Conservation (phyloP, 352 stramenopile species). For the Phytophthora hybrid region DNA sequence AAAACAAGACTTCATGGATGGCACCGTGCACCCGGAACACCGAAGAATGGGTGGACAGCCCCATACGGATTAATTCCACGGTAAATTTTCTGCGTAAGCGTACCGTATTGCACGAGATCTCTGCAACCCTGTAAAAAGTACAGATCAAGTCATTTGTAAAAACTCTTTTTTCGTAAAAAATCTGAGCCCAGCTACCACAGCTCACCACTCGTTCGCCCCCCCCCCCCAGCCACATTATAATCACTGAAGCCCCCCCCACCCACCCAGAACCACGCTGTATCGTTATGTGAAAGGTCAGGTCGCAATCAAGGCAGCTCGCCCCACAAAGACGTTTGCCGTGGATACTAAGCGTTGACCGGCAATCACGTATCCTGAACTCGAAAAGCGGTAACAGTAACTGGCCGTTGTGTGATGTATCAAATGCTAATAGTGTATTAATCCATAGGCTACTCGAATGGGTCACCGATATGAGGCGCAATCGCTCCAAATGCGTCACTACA, state of each 20-base stretch:
- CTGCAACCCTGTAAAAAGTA: constrained; percentile 2
- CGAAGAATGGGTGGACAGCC: too few relatives aligned
- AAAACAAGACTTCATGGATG: too few relatives aligned
- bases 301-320: neutral
- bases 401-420: neutral
- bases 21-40: too few relatives aligned
- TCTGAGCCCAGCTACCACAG: neutral
- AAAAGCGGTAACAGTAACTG: neutral
- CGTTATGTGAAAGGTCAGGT: neutral
- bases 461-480: neutral
- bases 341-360: neutral
- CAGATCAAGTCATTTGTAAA: neutral
- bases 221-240: too few relatives aligned
- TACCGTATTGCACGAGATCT: neutral
- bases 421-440: neutral
- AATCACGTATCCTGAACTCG: neutral
- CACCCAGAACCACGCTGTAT: neutral
- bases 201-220: neutral
- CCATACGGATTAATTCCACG: too few relatives aligned
- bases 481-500: neutral
- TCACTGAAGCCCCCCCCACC: too few relatives aligned
- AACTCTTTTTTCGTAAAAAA: neutral
- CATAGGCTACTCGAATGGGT: neutral
- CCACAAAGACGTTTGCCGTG: neutral
- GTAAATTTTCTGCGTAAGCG: too few relatives aligned